These are phyloP conservation scores for Sclerotinia sclerotiorum DNA, from an alignment of 2,329 filamentous ascomycete species.

Conservation along the genomic window DNA sequence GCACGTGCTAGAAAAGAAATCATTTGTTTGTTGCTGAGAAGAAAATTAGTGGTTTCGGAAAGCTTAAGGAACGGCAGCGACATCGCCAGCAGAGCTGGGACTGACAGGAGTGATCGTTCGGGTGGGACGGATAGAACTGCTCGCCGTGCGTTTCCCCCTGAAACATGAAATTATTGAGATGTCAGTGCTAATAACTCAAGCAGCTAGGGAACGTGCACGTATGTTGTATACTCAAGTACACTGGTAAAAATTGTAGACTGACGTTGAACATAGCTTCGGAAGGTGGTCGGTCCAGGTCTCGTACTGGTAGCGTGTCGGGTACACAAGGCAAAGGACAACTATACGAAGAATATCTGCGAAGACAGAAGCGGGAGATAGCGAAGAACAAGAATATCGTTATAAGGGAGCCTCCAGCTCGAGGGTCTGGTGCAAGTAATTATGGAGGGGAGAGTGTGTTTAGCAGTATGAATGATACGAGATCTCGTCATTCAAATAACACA, in stretches of 20 bases:
- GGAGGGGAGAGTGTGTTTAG: not conserved
- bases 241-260: not conserved
- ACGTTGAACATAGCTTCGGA: not conserved
- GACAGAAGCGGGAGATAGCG: too few species aligned
- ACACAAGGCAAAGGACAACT: not conserved
- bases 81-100: not conserved
- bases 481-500: not conserved
- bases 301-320: too few species aligned
- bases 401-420: too few species aligned
- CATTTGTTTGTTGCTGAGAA: not conserved
- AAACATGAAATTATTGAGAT: not conserved
- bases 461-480: not conserved
- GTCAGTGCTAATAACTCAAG: not conserved
- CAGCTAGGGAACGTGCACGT: not conserved
- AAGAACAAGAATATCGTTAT: too few species aligned
- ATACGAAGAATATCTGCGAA: not conserved
- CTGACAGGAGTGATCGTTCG: not conserved
- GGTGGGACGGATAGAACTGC: not conserved
- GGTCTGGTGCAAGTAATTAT: not conserved
- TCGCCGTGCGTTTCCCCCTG: not conserved
- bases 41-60: not conserved
- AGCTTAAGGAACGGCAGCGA: not conserved
- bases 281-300: not conserved
- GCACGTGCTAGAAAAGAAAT: not conserved
- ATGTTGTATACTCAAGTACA: not conserved